Percentiles rank a stretch among this genome's conserved stretches.
phyloP scores from a whole-genome alignment of 768 basidiomycete genomes.

The Dioszegia crocea region DNA sequence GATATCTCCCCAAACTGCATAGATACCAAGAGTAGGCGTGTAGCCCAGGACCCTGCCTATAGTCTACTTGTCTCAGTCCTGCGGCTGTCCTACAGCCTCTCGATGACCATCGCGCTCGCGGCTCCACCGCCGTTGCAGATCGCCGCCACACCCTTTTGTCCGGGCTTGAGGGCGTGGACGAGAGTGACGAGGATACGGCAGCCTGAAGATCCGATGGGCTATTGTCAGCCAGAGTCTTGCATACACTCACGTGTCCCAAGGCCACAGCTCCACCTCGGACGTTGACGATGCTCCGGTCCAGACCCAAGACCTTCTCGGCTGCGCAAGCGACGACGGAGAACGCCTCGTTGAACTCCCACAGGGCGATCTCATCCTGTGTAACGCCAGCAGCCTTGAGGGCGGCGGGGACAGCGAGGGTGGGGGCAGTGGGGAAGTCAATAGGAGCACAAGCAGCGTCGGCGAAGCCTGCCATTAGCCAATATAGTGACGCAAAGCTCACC shows the following conservation, averaged over 20 bases:
- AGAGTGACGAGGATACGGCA: constrained; percentile 90
- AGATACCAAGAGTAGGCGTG: neutral
- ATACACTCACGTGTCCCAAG: constrained; percentile 58
- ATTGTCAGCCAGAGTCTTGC: constrained; percentile 42
- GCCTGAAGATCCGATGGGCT: constrained; percentile 95
- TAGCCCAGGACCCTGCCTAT: constrained; percentile 1
- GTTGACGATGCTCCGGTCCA: constrained; percentile 87
- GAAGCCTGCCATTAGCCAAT: constrained; percentile 61
- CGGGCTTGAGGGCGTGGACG: constrained; percentile 81
- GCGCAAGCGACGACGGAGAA: constrained; percentile 92
- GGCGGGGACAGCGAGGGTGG: constrained; percentile 80
- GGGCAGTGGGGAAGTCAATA: constrained; percentile 93
- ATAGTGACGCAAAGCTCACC: constrained; percentile 59
- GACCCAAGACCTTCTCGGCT: constrained; percentile 76
- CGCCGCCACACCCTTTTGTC: constrained; percentile 91
- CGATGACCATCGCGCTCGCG: constrained; percentile 82
- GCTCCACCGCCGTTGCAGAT: constrained; percentile 90
- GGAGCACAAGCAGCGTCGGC: constrained; percentile 96
- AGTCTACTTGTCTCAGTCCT: constrained; percentile 5
- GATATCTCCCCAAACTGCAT: no score
- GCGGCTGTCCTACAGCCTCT: constrained; percentile 62
- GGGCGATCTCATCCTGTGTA: constrained; percentile 72
- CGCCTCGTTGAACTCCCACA: constrained; percentile 96
- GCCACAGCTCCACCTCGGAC: constrained; percentile 84
- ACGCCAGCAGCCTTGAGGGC: constrained; percentile 85